Evolutionary conservation across 345 rosid species (phyloP).

Genomic region (Gossypium rotundifolium): DNA sequence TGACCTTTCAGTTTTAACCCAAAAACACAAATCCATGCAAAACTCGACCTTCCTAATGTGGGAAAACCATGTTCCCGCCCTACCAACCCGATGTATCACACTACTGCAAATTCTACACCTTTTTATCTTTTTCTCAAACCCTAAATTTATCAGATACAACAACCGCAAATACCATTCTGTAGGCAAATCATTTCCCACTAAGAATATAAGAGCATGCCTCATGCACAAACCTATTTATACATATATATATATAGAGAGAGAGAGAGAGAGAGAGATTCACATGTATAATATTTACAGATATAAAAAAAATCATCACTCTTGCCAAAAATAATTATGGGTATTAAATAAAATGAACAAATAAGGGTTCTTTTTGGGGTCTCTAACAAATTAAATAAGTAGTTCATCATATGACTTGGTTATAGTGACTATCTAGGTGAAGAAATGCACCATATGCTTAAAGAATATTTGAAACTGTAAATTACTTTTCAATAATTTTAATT

Average conservation of each 20-base stretch:
- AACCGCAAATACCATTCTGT: not conserved
- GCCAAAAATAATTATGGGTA: too few species aligned
- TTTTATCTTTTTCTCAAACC: constrained; percentile 10
- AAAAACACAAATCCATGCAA: not conserved
- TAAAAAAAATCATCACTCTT: too few species aligned
- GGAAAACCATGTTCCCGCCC: not conserved
- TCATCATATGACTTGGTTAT: too few species aligned
- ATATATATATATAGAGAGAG: too few species aligned
- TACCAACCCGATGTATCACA: not conserved
- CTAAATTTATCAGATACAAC: constrained; percentile 17
- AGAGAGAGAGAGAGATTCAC: too few species aligned
- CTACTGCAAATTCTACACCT: not conserved
- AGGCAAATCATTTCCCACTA: not conserved
- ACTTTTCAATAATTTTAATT: not conserved
- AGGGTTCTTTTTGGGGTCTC: too few species aligned
- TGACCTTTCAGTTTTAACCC: not conserved
- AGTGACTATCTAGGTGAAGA: too few species aligned
- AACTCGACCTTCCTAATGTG: not conserved
- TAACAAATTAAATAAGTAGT: too few species aligned
- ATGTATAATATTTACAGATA: too few species aligned
- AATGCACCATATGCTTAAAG: not conserved
- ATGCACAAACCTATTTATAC: too few species aligned
- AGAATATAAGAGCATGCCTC: not conserved
- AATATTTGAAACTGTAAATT: not conserved
- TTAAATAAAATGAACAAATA: too few species aligned